Percentiles rank a stretch among this genome's conserved stretches.
Conservation (phyloP, 2,329 filamentous ascomycete genomes). For the Colletotrichum incanum region DNA sequence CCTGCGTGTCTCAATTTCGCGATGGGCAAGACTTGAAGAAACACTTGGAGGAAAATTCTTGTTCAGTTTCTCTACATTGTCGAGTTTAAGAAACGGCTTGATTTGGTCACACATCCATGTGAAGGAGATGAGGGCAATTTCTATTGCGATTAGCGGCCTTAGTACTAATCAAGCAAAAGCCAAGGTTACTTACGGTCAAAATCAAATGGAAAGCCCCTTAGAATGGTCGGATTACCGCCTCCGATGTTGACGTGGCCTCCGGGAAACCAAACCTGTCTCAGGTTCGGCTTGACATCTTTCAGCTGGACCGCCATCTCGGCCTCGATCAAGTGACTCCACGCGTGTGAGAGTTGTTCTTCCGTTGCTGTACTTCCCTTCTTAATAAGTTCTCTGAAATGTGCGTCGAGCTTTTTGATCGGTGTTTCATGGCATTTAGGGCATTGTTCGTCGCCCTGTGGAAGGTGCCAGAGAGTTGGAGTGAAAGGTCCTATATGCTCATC, state of each 20-base stretch:
- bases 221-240: conserved; percentile 12
- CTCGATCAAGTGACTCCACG: conserved; percentile 4
- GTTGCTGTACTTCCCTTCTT: not conserved
- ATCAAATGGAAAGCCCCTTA: not conserved
- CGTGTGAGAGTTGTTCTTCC: not conserved
- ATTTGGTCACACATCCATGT: conserved; percentile 42
- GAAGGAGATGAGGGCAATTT: conserved; percentile 41
- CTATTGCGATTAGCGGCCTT: not conserved
- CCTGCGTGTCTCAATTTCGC: not conserved
- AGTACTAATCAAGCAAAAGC: not conserved
- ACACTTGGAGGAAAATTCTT: no score
- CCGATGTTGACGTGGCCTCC: conserved; percentile 34
- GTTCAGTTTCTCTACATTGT: not conserved
- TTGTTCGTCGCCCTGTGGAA: not conserved
- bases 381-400: not conserved
- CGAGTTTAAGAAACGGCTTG: not conserved
- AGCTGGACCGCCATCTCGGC: not conserved
- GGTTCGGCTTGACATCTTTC: not conserved
- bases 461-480: conserved; percentile 10
- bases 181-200: conserved; percentile 20
- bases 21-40: conserved; percentile 11
- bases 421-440: not conserved
- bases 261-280: conserved; percentile 37
- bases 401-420: not conserved
- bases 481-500: conserved; percentile 23